Percentiles rank a stretch among this genome's conserved stretches.
Conservation (phyloP, 306 rosid species). For the Cucurbita maxima region DNA sequence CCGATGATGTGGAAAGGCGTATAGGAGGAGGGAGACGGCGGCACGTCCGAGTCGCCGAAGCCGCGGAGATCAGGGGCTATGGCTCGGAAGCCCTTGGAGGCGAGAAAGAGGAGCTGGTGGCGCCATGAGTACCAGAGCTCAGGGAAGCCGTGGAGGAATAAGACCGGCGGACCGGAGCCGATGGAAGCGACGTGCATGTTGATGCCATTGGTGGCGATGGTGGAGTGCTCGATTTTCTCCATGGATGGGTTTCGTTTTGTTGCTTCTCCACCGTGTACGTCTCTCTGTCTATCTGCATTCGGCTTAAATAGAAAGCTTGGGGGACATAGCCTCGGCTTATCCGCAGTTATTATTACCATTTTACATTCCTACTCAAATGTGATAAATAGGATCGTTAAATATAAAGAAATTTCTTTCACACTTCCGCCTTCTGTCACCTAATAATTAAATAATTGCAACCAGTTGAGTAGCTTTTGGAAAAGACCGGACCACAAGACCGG, state of each 20-base stretch:
- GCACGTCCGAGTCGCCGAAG: not conserved
- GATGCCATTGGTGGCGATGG: not conserved
- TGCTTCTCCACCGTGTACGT: too few relatives aligned
- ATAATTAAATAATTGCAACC: too few relatives aligned
- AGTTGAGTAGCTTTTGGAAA: too few relatives aligned
- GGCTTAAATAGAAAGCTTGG: not conserved
- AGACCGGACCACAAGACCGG: too few relatives aligned
- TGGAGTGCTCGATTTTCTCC: not conserved
- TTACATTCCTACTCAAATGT: too few relatives aligned
- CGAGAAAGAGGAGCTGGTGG: not conserved
- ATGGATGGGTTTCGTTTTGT: not conserved
- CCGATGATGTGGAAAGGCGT: not conserved
- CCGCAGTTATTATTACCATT: too few relatives aligned
- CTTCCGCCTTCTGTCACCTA: too few relatives aligned
- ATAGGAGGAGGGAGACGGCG: not conserved
- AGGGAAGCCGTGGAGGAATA: not conserved
- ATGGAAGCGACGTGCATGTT: not conserved
- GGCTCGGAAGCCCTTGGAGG: not conserved
- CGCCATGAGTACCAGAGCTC: slow-evolving; percentile 6
- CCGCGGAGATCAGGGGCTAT: not conserved
- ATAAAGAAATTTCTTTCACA: too few relatives aligned
- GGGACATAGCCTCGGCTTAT: too few relatives aligned
- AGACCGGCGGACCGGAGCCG: not conserved
- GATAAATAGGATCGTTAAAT: too few relatives aligned
- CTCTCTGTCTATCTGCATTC: not conserved